These are phyloP conservation scores for Ophiostoma sp. DNA, from an alignment of 2,329 filamentous ascomycete species.

Conservation along the genomic window DNA sequence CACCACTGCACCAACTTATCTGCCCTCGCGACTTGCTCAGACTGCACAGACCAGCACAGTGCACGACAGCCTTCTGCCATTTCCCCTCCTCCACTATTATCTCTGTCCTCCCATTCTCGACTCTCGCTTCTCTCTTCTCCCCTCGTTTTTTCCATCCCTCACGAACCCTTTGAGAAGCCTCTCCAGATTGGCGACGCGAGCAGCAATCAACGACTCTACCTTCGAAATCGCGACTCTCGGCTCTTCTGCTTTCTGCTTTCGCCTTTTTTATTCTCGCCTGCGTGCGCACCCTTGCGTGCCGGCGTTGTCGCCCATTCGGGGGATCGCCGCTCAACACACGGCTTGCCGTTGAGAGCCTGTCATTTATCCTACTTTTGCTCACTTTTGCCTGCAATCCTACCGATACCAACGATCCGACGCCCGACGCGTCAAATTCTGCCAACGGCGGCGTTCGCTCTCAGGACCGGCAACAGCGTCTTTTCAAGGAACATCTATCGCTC, in stretches of 20 bases:
- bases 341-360: slow-evolving; percentile 15
- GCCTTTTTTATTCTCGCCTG: background rate
- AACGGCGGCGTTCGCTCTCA: too few species aligned
- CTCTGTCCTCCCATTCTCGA: slow-evolving; percentile 13
- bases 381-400: background rate
- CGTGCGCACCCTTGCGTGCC: slow-evolving; percentile 7
- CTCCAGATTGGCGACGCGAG: slow-evolving; percentile 8
- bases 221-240: slow-evolving; percentile 4
- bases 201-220: background rate
- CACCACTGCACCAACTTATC: background rate
- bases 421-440: background rate
- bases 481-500: slow-evolving; percentile 11
- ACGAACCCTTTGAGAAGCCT: slow-evolving; percentile 2
- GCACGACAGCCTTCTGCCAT: slow-evolving; percentile 12
- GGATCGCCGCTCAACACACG: slow-evolving; percentile 20
- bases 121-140: slow-evolving; percentile 9
- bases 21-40: background rate
- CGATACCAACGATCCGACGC: background rate
- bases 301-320: slow-evolving; percentile 20
- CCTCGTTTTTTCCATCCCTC: slow-evolving; percentile 13
- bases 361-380: background rate
- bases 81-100: slow-evolving; percentile 7
- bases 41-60: slow-evolving; percentile 7
- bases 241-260: background rate
- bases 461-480: too few species aligned